Conservation (phyloP, 352 stramenopile genomes). For the Phytophthora hybrid region DNA sequence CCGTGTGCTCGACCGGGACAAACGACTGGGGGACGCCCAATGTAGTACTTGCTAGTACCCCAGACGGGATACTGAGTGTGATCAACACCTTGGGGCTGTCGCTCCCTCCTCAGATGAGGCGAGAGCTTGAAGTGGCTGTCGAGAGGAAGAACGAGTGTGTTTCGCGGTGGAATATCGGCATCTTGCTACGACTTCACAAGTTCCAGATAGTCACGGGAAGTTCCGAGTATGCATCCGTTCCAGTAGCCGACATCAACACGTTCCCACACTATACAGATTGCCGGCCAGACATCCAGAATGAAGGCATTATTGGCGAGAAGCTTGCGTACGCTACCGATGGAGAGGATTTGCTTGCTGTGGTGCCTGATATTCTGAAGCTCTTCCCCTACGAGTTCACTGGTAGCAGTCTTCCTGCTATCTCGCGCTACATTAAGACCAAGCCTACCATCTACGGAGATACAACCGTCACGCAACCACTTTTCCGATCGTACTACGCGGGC, state of each 20-base stretch:
- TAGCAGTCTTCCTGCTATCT: constrained; percentile 28
- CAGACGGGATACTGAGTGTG: constrained; percentile 18
- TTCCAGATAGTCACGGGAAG: constrained; percentile 31
- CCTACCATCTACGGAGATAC: constrained; percentile 25
- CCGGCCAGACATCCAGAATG: constrained; percentile 28
- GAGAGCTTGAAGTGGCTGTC: constrained; percentile 24
- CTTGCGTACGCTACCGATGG: constrained; percentile 18
- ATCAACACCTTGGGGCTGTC: constrained; percentile 22
- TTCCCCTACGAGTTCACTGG: constrained; percentile 32
- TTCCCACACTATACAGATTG: constrained; percentile 40
- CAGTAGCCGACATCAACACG: constrained; percentile 36
- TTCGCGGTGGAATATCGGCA: constrained; percentile 28
- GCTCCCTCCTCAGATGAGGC: constrained; percentile 27
- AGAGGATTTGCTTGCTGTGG: constrained; percentile 29
- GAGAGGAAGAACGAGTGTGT: constrained; percentile 29
- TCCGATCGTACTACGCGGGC: constrained; percentile 31
- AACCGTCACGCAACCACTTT: constrained; percentile 32
- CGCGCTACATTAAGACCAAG: constrained; percentile 31
- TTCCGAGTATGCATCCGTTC: constrained; percentile 31
- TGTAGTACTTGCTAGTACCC: constrained; percentile 14
- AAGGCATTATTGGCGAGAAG: constrained; percentile 27
- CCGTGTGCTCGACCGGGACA: constrained; percentile 17
- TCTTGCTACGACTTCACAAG: constrained; percentile 31
- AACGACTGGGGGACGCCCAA: constrained; percentile 36
- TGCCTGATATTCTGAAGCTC: constrained; percentile 25